phyloP scores from a whole-genome alignment of 768 basidiomycete species.

The Dictyophora rubrovolvata region DNA sequence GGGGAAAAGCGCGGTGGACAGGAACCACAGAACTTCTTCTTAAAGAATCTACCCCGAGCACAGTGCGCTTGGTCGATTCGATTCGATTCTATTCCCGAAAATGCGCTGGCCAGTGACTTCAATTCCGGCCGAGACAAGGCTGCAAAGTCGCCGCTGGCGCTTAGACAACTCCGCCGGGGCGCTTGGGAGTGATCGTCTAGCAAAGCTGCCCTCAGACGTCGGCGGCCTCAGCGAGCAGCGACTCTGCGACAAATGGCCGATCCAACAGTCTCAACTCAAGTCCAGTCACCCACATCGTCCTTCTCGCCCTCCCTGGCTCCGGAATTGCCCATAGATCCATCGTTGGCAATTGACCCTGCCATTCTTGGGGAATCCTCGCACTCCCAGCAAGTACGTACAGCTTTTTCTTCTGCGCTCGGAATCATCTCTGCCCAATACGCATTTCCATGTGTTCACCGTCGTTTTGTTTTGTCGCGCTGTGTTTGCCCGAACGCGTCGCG shows the following conservation, averaged over 20 bases:
- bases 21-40: too few species aligned
- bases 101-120: background rate
- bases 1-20: too few species aligned
- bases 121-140: background rate
- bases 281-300: background rate
- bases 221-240: conserved; percentile 7
- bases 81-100: background rate
- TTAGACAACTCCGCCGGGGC: conserved; percentile 4
- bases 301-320: conserved; percentile 41
- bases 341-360: conserved; percentile 49
- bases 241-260: conserved; percentile 2
- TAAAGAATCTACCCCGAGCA: too few species aligned
- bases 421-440: background rate
- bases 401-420: background rate
- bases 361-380: conserved; percentile 24
- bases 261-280: background rate
- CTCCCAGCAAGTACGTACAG: background rate
- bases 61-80: too few species aligned
- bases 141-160: background rate
- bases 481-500: conserved; percentile 2
- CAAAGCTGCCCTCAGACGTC: conserved; percentile 6
- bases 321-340: conserved; percentile 78
- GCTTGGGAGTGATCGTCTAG: background rate
- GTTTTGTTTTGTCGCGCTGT: background rate
- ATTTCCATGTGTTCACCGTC: background rate